These are phyloP conservation scores for Tagetes patula DNA, from an alignment of 129 eudicot species.

Conservation along the genomic window DNA sequence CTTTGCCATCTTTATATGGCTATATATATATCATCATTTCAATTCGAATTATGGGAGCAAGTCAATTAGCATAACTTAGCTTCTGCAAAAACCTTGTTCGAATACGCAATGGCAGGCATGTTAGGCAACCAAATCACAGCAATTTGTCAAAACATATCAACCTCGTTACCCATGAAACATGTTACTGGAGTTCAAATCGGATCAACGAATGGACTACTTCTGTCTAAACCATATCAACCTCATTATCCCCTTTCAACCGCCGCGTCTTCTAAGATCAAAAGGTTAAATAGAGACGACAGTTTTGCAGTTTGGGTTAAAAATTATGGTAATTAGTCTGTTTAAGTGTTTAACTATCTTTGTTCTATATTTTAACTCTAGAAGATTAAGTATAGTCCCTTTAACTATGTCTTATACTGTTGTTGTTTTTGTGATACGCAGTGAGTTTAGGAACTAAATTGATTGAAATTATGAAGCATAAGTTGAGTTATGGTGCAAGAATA, in stretches of 20 bases:
- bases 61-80: not conserved
- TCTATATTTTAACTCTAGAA: not conserved
- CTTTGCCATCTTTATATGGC: constrained; percentile 19
- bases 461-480: constrained; percentile 39
- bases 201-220: constrained; percentile 18
- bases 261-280: constrained; percentile 17
- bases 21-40: constrained; percentile 31
- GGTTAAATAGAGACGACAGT: constrained; percentile 18
- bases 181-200: constrained; percentile 24
- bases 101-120: not conserved
- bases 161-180: constrained; percentile 11
- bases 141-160: constrained; percentile 18
- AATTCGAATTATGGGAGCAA: constrained; percentile 10
- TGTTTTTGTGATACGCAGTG: constrained; percentile 28
- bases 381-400: not conserved
- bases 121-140: not conserved
- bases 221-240: constrained; percentile 20
- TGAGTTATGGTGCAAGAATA: constrained; percentile 39
- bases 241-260: constrained; percentile 17
- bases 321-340: constrained; percentile 16
- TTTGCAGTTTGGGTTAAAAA: constrained; percentile 17
- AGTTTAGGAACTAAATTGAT: constrained; percentile 29
- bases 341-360: not conserved
- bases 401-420: not conserved
- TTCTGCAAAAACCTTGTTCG: not conserved